These are phyloP conservation scores for Lipomyces kockii DNA, from an alignment of 805 yeast genomes.

Conservation along the genomic window DNA sequence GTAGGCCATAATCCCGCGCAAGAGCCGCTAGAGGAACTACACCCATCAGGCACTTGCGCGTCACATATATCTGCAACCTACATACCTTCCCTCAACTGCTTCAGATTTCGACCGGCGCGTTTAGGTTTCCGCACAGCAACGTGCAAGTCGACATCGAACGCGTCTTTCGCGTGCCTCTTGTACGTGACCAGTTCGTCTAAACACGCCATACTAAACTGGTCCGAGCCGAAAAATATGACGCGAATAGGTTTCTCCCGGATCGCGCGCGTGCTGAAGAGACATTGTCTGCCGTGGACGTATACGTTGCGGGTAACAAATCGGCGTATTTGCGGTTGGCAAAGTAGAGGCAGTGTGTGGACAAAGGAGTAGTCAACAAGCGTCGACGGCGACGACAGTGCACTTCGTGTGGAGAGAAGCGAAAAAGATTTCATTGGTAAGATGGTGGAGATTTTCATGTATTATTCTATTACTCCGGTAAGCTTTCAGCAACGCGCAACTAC, in stretches of 20 bases:
- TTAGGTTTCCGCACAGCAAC: slow-evolving; percentile 67
- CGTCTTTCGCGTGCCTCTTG: slow-evolving; percentile 9
- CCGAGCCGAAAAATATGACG: slow-evolving; percentile 78
- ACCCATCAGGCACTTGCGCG: slow-evolving; percentile 31
- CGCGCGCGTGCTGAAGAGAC: not conserved
- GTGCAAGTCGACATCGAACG: slow-evolving; percentile 49
- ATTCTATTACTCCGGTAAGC: not conserved
- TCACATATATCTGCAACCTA: slow-evolving; percentile 51
- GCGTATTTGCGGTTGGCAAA: not conserved
- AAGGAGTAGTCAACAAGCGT: not conserved
- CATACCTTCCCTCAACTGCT: slow-evolving; percentile 56
- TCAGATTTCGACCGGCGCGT: slow-evolving; percentile 61
- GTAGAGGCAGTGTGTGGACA: not conserved
- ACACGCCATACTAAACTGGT: slow-evolving; percentile 64
- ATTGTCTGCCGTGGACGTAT: not conserved
- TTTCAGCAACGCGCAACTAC: not conserved
- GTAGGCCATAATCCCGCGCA: slow-evolving; percentile 39
- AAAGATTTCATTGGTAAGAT: not conserved
- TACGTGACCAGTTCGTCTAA: slow-evolving; percentile 45
- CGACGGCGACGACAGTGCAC: not conserved
- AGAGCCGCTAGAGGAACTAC: slow-evolving; percentile 25
- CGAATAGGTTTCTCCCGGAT: slow-evolving; percentile 9
- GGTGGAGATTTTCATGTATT: not conserved
- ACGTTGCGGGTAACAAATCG: not conserved
- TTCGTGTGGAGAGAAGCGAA: not conserved